phyloP scores from a whole-genome alignment of 768 basidiomycete genomes.

The Suillus weaverae region DNA sequence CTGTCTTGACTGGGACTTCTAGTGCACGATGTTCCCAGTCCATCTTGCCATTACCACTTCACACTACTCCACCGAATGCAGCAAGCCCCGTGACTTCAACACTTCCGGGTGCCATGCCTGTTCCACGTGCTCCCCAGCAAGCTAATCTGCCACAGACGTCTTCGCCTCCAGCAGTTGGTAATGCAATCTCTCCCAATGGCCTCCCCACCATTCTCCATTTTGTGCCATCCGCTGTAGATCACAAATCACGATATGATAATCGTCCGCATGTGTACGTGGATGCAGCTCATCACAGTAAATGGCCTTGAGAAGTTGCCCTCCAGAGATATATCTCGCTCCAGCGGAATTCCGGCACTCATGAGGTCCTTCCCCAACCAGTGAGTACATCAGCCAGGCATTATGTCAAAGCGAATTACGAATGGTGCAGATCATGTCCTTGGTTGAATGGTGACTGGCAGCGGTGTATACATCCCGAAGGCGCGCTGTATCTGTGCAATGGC shows the following conservation, averaged over 20 bases:
- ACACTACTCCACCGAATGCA: neutral
- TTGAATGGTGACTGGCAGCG: neutral
- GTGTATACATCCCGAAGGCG: slow-evolving; percentile 52
- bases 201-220: neutral
- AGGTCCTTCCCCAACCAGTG: neutral
- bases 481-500: slow-evolving; percentile 48
- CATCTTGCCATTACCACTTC: neutral
- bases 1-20: too few relatives aligned
- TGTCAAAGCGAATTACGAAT: neutral
- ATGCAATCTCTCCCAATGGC: neutral
- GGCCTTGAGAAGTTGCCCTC: neutral
- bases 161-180: neutral
- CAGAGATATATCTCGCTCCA: neutral
- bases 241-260: neutral
- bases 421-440: neutral
- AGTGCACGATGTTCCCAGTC: neutral
- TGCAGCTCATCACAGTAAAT: neutral
- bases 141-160: neutral
- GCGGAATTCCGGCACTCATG: neutral
- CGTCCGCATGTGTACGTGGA: neutral
- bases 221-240: neutral
- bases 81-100: too few relatives aligned
- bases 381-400: neutral
- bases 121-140: neutral
- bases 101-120: neutral